A percentile compares a stretch with the other conserved stretches of the same genome.
phyloP scores from a whole-genome alignment of 805 yeast species.

The Schizosaccharomyces osmophilus region DNA sequence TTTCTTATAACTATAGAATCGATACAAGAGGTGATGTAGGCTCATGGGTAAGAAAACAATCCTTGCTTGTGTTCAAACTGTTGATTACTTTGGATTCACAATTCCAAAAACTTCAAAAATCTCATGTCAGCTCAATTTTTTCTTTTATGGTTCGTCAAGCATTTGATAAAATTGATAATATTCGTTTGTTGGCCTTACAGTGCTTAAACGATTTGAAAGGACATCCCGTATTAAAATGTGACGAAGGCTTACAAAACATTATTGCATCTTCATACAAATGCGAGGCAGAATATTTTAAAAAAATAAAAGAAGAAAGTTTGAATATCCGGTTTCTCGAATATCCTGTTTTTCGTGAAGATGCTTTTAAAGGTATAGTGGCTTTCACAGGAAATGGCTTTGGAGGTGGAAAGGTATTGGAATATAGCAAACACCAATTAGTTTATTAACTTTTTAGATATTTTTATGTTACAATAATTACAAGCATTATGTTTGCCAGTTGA shows the following conservation, averaged over 20 bases:
- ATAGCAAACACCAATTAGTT: background rate
- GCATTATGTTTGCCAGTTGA: background rate
- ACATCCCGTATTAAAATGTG: background rate
- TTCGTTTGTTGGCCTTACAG: background rate
- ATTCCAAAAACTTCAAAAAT: background rate
- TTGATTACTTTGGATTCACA: background rate
- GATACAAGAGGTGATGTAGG: constrained; percentile 2
- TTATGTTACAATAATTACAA: background rate
- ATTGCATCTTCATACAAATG: background rate
- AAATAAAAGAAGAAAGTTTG: no score
- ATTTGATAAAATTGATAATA: background rate
- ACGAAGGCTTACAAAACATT: background rate
- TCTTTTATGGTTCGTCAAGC: background rate
- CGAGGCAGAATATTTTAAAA: background rate
- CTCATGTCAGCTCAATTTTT: background rate
- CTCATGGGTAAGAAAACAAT: background rate
- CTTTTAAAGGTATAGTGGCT: background rate
- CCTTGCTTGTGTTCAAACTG: constrained; percentile 6
- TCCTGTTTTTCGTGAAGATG: no score
- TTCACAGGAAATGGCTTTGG: background rate
- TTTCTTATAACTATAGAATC: background rate
- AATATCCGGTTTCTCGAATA: no score
- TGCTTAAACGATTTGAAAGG: background rate
- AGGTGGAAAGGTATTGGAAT: background rate
- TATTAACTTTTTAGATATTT: background rate